Conservation (phyloP, 768 basidiomycete species). For the Tulasnella calospora region DNA sequence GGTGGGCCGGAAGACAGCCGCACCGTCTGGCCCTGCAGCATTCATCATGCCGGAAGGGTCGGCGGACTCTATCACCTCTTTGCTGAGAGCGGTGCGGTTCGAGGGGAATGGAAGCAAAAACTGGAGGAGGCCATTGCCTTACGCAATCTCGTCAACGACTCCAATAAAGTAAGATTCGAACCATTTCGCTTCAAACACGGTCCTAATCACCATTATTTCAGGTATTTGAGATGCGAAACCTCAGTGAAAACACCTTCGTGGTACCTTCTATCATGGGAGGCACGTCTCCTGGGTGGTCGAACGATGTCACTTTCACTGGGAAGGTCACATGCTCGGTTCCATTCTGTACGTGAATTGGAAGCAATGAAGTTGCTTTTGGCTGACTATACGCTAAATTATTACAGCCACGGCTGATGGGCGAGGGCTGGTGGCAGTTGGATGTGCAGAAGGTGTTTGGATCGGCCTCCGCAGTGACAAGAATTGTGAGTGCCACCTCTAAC, state of each 20-base stretch:
- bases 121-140: slow-evolving; percentile 82
- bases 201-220: slow-evolving; percentile 18
- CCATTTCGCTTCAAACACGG: not conserved
- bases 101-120: slow-evolving; percentile 85
- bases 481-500: slow-evolving; percentile 47
- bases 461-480: slow-evolving; percentile 83
- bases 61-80: slow-evolving; percentile 85
- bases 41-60: slow-evolving; percentile 82
- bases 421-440: slow-evolving; percentile 85
- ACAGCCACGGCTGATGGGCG: slow-evolving; percentile 78
- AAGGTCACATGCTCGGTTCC: slow-evolving; percentile 95
- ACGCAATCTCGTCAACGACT: slow-evolving; percentile 82
- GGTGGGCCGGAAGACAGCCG: slow-evolving; percentile 50
- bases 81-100: slow-evolving; percentile 69
- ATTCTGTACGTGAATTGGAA: slow-evolving; percentile 53
- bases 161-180: slow-evolving; percentile 55
- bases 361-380: not conserved
- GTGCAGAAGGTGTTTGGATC: slow-evolving; percentile 94
- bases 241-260: slow-evolving; percentile 84
- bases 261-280: slow-evolving; percentile 57
- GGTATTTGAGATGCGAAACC: slow-evolving; percentile 86
- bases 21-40: slow-evolving; percentile 78
- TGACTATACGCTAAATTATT: not conserved
- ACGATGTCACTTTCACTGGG: slow-evolving; percentile 46
- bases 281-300: not conserved